Evolutionary conservation across 495 filamentous ascomycete species (phyloP).

Genomic region (Zalerion maritima): DNA sequence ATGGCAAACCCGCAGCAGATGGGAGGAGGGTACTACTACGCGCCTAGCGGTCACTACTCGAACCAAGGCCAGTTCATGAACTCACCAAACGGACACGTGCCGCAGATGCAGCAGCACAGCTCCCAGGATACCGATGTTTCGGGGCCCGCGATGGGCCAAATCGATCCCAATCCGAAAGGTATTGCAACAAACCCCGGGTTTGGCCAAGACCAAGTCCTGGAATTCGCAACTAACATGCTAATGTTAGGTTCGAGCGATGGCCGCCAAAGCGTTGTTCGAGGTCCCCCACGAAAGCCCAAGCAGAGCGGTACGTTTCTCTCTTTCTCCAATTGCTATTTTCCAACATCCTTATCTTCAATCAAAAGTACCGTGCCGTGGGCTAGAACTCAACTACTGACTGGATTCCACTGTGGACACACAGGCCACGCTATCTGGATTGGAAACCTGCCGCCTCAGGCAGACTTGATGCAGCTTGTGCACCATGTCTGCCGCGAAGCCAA

Average conservation of each 20-base stretch:
- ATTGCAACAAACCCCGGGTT: too few species aligned
- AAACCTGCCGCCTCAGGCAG: slow-evolving; percentile 74
- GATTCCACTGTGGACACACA: slow-evolving; percentile 7
- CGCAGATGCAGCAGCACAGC: slow-evolving; percentile 13
- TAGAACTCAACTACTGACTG: background rate
- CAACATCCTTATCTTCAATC: background rate
- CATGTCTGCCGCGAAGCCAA: slow-evolving; percentile 76
- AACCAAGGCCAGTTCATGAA: too few species aligned
- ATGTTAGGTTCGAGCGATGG: slow-evolving; percentile 16
- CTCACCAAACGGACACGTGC: slow-evolving; percentile 14
- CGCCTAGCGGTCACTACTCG: slow-evolving; percentile 16
- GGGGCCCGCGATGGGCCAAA: too few species aligned
- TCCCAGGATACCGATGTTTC: slow-evolving; percentile 1
- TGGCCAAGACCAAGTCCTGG: too few species aligned
- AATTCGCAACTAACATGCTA: too few species aligned
- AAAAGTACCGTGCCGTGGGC: background rate
- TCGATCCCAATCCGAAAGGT: too few species aligned
- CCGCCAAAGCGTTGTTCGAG: slow-evolving; percentile 47
- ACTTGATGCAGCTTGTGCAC: slow-evolving; percentile 68
- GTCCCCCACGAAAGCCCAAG: slow-evolving; percentile 84
- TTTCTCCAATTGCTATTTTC: background rate
- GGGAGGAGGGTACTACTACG: slow-evolving; percentile 26
- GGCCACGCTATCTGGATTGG: slow-evolving; percentile 96
- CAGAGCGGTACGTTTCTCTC: slow-evolving; percentile 38
- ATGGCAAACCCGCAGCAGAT: slow-evolving; percentile 23